Evolutionary conservation across 306 rosid genomes (phyloP).

Genomic region (Quercus parvula): DNA sequence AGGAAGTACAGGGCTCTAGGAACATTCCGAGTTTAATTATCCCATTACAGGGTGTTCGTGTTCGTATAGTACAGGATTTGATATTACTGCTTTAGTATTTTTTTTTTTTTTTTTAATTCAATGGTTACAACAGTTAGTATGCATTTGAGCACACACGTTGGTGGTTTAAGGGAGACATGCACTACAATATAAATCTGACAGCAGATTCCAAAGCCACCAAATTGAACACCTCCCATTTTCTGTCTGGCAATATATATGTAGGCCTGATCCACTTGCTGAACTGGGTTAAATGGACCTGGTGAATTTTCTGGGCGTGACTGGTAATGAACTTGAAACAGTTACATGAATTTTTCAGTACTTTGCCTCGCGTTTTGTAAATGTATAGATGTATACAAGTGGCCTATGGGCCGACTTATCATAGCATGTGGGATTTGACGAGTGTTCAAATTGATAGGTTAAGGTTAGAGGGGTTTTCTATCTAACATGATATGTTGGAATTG

Average conservation of each 20-base stretch:
- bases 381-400: neutral
- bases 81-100: neutral
- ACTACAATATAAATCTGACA: neutral
- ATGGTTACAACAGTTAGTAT: neutral
- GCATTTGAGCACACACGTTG: neutral
- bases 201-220: neutral
- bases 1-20: neutral
- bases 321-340: neutral
- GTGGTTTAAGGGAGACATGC: neutral
- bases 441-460: neutral
- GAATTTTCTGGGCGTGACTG: neutral
- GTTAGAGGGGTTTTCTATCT: neutral
- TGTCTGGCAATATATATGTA: neutral
- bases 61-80: neutral
- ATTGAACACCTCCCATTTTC: too few species aligned
- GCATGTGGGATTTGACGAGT: neutral
- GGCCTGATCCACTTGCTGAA: neutral
- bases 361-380: neutral
- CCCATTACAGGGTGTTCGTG: neutral
- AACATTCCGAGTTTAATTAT: neutral
- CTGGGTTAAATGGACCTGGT: neutral
- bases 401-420: neutral
- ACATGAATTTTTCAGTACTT: neutral
- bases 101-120: too few species aligned
- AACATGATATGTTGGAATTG: neutral